Evolutionary conservation across 2,329 filamentous ascomycete genomes (phyloP).

Genomic region (Elsinoe fawcettii): DNA sequence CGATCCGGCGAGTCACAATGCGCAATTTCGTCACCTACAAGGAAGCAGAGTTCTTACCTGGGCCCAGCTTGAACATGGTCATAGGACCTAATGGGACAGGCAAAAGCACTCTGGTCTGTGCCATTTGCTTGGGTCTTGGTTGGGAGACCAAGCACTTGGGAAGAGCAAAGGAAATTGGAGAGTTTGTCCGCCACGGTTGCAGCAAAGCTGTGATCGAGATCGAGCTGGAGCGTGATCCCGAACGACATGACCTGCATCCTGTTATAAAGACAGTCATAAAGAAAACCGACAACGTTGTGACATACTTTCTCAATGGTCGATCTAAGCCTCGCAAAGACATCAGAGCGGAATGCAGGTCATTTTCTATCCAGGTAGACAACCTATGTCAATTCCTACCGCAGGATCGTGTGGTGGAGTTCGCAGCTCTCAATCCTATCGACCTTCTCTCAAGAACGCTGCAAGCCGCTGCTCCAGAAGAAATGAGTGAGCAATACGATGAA

Average conservation of each 20-base stretch:
- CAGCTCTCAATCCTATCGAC: slow-evolving; percentile 70
- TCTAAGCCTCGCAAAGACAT: slow-evolving; percentile 54
- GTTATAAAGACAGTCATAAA: slow-evolving; percentile 72
- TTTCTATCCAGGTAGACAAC: slow-evolving; percentile 94
- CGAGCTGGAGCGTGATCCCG: slow-evolving; percentile 63
- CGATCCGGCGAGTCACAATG: slow-evolving; percentile 80
- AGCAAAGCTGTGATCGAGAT: slow-evolving; percentile 77
- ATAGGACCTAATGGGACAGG: slow-evolving; percentile 98
- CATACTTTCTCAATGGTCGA: slow-evolving; percentile 69
- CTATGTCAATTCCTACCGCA: slow-evolving; percentile 95
- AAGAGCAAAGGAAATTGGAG: slow-evolving; percentile 72
- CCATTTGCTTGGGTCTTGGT: slow-evolving; percentile 86
- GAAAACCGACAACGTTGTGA: slow-evolving; percentile 52
- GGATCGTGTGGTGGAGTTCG: slow-evolving; percentile 91
- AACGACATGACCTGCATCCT: slow-evolving; percentile 54
- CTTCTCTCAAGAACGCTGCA: slow-evolving; percentile 79
- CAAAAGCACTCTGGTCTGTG: slow-evolving; percentile 94
- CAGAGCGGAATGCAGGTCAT: slow-evolving; percentile 56
- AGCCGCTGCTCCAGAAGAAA: slow-evolving; percentile 74
- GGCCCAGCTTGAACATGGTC: slow-evolving; percentile 93
- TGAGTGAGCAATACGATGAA: slow-evolving; percentile 68
- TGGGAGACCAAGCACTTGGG: slow-evolving; percentile 76
- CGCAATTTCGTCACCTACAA: slow-evolving; percentile 94
- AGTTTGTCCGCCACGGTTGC: slow-evolving; percentile 88
- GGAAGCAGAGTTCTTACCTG: slow-evolving; percentile 80